Conservation (phyloP, 805 yeast species). For the Ogataea trehalophila region DNA sequence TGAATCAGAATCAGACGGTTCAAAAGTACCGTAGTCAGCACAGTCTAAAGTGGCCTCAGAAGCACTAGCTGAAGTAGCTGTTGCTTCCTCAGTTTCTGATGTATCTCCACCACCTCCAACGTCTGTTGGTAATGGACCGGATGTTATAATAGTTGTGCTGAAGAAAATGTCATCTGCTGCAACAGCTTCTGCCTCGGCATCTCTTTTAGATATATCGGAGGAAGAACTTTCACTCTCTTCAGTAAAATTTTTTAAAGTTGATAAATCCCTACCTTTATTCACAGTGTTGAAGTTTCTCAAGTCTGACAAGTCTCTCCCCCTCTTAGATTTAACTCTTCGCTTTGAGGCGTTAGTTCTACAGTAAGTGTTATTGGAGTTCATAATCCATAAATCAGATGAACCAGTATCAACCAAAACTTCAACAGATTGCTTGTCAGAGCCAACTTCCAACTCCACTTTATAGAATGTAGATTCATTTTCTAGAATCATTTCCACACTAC, state of each 20-base stretch:
- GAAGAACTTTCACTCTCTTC: no score
- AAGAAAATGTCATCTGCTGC: background rate
- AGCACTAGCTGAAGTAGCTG: slow-evolving; percentile 2
- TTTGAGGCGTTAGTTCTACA: slow-evolving; percentile 25
- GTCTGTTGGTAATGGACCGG: background rate
- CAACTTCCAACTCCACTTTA: slow-evolving; percentile 42
- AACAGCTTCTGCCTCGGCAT: background rate
- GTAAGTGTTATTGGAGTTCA: slow-evolving; percentile 43
- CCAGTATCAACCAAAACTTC: slow-evolving; percentile 69
- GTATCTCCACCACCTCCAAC: background rate
- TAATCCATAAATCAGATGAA: slow-evolving; percentile 69
- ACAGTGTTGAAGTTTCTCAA: slow-evolving; percentile 5
- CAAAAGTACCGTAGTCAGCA: slow-evolving; percentile 44
- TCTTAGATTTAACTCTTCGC: background rate
- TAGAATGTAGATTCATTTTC: slow-evolving; percentile 40
- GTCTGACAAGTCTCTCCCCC: slow-evolving; percentile 5
- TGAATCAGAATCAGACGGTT: slow-evolving; percentile 34
- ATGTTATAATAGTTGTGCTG: background rate
- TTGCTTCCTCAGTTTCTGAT: background rate
- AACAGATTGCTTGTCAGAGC: slow-evolving; percentile 54
- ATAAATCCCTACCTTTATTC: no score
- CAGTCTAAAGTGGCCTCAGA: slow-evolving; percentile 33
- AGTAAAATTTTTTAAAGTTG: no score
- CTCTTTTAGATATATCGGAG: no score
- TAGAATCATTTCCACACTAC: slow-evolving; percentile 29